Percentiles rank a stretch among this genome's conserved stretches.
phyloP scores from a whole-genome alignment of 192 early-diverging fungal species.

The Rhizophagus sp. region DNA sequence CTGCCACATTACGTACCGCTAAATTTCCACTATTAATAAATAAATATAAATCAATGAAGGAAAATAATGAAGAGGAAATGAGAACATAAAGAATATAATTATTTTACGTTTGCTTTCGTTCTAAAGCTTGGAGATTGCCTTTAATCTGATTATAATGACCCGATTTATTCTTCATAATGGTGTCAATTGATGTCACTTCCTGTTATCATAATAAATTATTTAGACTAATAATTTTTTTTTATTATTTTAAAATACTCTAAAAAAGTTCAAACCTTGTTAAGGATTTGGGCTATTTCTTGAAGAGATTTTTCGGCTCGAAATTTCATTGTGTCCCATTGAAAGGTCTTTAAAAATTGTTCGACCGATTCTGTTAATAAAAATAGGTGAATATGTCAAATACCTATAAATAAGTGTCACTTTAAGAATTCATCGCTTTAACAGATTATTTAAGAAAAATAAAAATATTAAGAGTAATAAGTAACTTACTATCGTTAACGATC shows the following conservation, averaged over 20 bases:
- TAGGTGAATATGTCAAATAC: slow-evolving; percentile 12
- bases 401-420: background rate
- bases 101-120: slow-evolving; percentile 79
- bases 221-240: background rate
- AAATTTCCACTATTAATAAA: slow-evolving; percentile 75
- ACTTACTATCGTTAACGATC: slow-evolving; percentile 81
- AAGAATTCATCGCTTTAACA: background rate
- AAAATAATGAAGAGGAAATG: background rate
- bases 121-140: slow-evolving; percentile 75
- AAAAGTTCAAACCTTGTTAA: slow-evolving; percentile 65
- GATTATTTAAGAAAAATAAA: background rate
- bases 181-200: slow-evolving; percentile 89
- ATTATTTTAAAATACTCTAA: background rate
- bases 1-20: slow-evolving; percentile 81
- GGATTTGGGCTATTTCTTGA: slow-evolving; percentile 75
- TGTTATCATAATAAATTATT: slow-evolving; percentile 31
- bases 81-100: background rate
- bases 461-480: background rate
- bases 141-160: slow-evolving; percentile 84
- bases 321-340: slow-evolving; percentile 97
- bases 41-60: background rate
- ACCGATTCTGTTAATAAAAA: slow-evolving; percentile 65
- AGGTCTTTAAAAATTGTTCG: slow-evolving; percentile 83
- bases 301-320: slow-evolving; percentile 93
- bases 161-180: slow-evolving; percentile 88